Evolutionary conservation across 306 rosid genomes (phyloP).

Genomic region (Delonix regia): DNA sequence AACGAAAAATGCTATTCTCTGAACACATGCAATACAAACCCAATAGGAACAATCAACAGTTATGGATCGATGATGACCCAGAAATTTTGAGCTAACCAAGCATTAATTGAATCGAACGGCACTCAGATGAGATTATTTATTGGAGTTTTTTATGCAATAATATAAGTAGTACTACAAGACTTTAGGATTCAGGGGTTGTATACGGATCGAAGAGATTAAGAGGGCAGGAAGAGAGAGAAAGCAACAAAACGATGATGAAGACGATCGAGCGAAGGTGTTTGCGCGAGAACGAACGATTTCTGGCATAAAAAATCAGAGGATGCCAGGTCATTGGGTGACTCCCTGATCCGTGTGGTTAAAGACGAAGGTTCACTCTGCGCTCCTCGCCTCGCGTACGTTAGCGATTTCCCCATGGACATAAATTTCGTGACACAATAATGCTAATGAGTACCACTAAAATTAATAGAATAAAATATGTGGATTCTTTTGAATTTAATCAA

Average conservation of each 20-base stretch:
- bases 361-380: neutral
- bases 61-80: neutral
- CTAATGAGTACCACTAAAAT: no score
- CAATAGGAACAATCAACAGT: neutral
- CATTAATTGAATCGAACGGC: neutral
- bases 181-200: neutral
- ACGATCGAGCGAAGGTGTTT: neutral
- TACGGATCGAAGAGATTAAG: neutral
- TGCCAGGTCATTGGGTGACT: constrained; percentile 34
- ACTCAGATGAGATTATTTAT: neutral
- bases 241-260: constrained; percentile 15
- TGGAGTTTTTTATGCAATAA: neutral
- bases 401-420: neutral
- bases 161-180: neutral
- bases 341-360: constrained; percentile 1
- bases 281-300: neutral
- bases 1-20: neutral
- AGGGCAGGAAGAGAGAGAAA: neutral
- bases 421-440: no score
- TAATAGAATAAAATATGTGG: no score
- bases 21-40: neutral
- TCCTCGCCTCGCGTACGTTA: neutral
- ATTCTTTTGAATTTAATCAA: no score
- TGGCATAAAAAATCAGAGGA: constrained; percentile 9
- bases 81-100: neutral